phyloP scores from a whole-genome alignment of 768 basidiomycete species.

The Mycena leptocephala region DNA sequence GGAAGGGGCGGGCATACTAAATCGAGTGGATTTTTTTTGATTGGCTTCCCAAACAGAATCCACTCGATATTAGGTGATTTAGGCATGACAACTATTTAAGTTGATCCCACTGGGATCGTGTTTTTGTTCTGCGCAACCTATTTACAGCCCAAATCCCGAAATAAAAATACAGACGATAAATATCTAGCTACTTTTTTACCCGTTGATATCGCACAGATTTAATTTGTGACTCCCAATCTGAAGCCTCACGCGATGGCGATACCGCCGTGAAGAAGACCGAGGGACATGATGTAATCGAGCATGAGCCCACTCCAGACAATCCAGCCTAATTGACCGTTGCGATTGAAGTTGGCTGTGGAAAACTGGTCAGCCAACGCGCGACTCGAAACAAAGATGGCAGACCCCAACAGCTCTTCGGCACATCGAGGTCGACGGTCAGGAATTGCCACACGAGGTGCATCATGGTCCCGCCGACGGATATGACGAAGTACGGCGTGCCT shows the following conservation, averaged over 20 bases:
- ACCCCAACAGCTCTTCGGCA: slow-evolving; percentile 66
- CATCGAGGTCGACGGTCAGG: slow-evolving; percentile 58
- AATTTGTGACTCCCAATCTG: background rate
- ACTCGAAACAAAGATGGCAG: slow-evolving; percentile 27
- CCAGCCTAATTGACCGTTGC: slow-evolving; percentile 64
- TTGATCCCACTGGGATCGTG: no score
- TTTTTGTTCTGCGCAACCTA: no score
- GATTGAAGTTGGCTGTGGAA: slow-evolving; percentile 60
- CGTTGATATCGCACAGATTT: background rate
- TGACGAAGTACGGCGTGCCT: slow-evolving; percentile 61
- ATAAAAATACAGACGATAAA: no score
- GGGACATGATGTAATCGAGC: slow-evolving; percentile 52
- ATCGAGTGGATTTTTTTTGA: no score
- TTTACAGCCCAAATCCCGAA: no score
- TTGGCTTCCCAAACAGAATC: no score
- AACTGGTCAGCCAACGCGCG: background rate
- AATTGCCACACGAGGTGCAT: slow-evolving; percentile 66
- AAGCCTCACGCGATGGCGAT: background rate
- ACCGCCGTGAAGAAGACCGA: background rate
- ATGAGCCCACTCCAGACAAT: slow-evolving; percentile 63
- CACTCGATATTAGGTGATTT: no score
- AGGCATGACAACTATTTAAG: no score
- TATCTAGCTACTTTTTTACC: no score
- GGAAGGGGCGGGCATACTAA: no score
- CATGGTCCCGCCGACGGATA: slow-evolving; percentile 63